Base-by-base conservation (phyloP, 306 rosid genomes). In the Cucurbita moschata region DNA sequence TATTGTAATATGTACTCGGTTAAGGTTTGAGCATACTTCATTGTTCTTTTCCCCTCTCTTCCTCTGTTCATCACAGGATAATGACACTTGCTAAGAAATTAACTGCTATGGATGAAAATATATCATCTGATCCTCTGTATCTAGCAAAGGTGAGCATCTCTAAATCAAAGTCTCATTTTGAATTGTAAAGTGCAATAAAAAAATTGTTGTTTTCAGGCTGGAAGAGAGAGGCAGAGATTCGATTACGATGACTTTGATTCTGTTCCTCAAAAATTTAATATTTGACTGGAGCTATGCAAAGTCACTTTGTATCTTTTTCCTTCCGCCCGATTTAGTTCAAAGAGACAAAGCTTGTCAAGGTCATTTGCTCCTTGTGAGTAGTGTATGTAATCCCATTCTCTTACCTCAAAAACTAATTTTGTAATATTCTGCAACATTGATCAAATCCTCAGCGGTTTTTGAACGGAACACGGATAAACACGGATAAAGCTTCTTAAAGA, bases 21-120 rank as follows among this genome's bases (percentile, higher is more conserved):
- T 15, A 26, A 19, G 73, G 43, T 50, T 68, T 67, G 7, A 49
- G 42, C 43, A 49, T 47, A 26, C 5, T 69, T 69, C 44, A 4
- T 4, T 50, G 54, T 51, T 15, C 30, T 50, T 30, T 50, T 23
- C 19, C 26, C 15, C 11, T 6, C 52, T 13, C 40, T 50, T 63
- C 77, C 69, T 71, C 26, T 73, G 42, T 40, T 44, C 39, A 42
- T 4, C 43, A 26, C 86, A 92, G 96, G 82, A 81, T 89, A 75
- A 92, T 89, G 88, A 85, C 83, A 42, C 83, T 92, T 52, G 79
- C 97, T 30, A 85, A 81, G 87, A 92, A 92, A 87, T 77, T 92
- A 75, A 82, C 81, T 51, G 43, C 78, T 30, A 83, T 86, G 84
- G 93, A 92, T 60, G 96, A 92, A 73, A 81, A 80, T 50, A 85